Percentiles rank a stretch among this genome's conserved stretches.
These are phyloP conservation scores for Pezicula carpinea DNA, from an alignment of 2,329 filamentous ascomycete genomes.

Conservation along the genomic window DNA sequence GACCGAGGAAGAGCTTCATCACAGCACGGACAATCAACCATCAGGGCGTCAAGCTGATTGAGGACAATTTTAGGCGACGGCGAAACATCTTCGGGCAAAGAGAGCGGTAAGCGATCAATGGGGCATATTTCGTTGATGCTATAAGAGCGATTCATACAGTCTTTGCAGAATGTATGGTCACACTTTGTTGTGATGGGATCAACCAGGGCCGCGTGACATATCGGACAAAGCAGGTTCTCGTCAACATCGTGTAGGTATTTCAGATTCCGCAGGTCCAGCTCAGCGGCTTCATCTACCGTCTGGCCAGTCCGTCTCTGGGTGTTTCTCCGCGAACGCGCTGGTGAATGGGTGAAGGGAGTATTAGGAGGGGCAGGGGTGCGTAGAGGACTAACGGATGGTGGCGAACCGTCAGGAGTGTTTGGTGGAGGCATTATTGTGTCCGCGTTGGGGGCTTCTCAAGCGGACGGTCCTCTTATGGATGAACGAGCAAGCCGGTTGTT, in stretches of 20 bases:
- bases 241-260: conserved; percentile 31
- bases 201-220: conserved; percentile 56
- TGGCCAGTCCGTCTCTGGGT: background rate
- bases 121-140: conserved; percentile 45
- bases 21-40: conserved; percentile 58
- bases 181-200: conserved; percentile 57
- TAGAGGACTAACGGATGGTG: background rate
- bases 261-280: conserved; percentile 30
- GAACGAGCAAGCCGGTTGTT: too few relatives aligned
- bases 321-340: conserved; percentile 1
- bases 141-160: conserved; percentile 45
- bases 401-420: conserved; percentile 3
- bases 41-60: conserved; percentile 56
- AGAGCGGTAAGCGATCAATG: conserved; percentile 48
- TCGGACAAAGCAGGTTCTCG: conserved; percentile 35
- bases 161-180: conserved; percentile 61
- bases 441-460: background rate
- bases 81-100: conserved; percentile 28
- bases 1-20: conserved; percentile 45
- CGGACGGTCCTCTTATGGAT: background rate
- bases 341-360: conserved; percentile 1
- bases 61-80: conserved; percentile 41
- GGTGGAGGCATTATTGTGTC: conserved; percentile 3
- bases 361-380: conserved; percentile 3
- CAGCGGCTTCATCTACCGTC: conserved; percentile 3